Evolutionary conservation across 176 grass and related monocot species (phyloP).

Genomic region (Cenchrus americanus): DNA sequence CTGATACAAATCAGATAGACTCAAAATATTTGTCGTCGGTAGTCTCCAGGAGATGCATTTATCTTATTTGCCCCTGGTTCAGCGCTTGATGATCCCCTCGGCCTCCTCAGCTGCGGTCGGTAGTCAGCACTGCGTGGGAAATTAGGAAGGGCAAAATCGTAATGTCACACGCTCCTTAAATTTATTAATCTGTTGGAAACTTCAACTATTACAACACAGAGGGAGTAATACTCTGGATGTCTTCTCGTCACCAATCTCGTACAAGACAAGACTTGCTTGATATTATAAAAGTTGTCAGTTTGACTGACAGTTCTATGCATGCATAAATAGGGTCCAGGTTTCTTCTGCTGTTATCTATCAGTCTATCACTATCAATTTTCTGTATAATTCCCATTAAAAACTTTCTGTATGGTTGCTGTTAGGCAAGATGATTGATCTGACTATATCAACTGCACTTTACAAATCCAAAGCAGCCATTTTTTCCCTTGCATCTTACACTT

Average conservation of each 20-base stretch:
- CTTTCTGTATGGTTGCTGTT: not conserved
- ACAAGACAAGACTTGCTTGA: not conserved
- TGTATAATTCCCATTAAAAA: not conserved
- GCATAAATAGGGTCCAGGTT: constrained; percentile 16
- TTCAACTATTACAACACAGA: no score
- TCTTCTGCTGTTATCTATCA: constrained; percentile 37
- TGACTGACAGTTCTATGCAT: constrained; percentile 15
- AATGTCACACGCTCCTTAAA: no score
- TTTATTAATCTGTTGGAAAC: no score
- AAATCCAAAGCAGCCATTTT: constrained; percentile 16
- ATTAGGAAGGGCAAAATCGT: no score
- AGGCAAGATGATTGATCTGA: constrained; percentile 20
- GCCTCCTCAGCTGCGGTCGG: no score
- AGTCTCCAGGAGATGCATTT: no score
- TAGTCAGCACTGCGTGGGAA: no score
- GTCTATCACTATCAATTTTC: constrained; percentile 26
- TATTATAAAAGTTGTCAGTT: constrained; percentile 16
- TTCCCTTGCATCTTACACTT: not conserved
- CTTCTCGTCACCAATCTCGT: not conserved
- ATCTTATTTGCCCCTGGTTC: no score
- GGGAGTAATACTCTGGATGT: not conserved
- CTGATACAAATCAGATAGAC: no score
- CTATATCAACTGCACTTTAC: constrained; percentile 21
- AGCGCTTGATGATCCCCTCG: no score
- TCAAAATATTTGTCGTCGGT: no score